phyloP scores from a whole-genome alignment of 305 asterid genomes.

The Fraxinus velutina region DNA sequence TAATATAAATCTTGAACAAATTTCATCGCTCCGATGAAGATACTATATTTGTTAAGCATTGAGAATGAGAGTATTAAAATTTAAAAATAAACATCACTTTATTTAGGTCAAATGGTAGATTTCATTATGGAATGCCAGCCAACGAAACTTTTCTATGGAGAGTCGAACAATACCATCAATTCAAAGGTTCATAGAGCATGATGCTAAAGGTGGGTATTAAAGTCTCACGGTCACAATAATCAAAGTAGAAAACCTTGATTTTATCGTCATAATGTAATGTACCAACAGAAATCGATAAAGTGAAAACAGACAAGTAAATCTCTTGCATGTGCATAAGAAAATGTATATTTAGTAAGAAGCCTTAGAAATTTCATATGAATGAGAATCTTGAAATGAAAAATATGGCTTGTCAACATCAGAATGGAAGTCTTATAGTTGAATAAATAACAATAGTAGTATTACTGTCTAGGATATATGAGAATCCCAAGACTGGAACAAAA shows the following conservation, averaged over 20 bases:
- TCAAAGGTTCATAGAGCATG: neutral
- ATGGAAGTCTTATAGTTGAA: constrained; percentile 20
- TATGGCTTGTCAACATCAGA: constrained; percentile 24
- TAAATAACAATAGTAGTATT: constrained; percentile 13
- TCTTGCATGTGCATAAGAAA: neutral
- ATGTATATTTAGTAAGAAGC: neutral
- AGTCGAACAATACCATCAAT: neutral
- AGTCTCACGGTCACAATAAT: neutral
- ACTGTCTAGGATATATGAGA: constrained; percentile 33
- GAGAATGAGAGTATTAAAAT: too few species aligned
- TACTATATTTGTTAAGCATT: too few species aligned
- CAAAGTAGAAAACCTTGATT: neutral
- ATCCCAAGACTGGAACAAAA: constrained; percentile 28
- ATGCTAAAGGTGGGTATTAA: neutral
- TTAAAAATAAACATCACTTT: too few species aligned
- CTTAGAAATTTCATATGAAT: neutral
- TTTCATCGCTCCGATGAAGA: too few species aligned
- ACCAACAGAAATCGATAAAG: neutral
- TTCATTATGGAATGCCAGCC: neutral
- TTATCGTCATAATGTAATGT: neutral
- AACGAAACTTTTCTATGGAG: neutral
- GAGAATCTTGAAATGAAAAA: constrained; percentile 16
- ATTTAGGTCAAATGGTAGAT: neutral
- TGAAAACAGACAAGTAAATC: neutral
- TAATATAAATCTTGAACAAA: too few species aligned